These are phyloP conservation scores for Pythium dissimile DNA, from an alignment of 352 stramenopile genomes.

Conservation along the genomic window DNA sequence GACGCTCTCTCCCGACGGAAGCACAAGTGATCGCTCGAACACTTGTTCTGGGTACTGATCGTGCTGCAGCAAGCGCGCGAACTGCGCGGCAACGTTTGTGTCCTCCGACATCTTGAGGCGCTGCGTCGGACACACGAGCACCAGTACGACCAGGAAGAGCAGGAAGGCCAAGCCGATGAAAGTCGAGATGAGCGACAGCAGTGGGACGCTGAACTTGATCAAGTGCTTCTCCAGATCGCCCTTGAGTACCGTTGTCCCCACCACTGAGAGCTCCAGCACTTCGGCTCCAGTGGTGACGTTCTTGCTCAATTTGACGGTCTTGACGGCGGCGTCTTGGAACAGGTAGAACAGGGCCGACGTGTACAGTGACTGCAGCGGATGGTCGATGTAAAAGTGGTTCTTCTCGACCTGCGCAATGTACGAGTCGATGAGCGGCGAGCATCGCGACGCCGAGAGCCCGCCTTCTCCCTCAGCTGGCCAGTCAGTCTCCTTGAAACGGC, in stretches of 20 bases:
- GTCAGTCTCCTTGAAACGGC: too few relatives aligned
- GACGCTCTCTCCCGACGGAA: constrained; percentile 21
- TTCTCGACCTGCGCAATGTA: constrained; percentile 37
- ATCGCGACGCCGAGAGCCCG: constrained; percentile 25
- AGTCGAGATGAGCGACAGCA: constrained; percentile 1
- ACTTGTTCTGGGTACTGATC: constrained; percentile 22
- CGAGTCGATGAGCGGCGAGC: constrained; percentile 43
- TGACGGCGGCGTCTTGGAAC: constrained; percentile 38
- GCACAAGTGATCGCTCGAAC: constrained; percentile 25
- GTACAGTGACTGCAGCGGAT: constrained; percentile 41
- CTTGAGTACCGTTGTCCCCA: too few relatives aligned
- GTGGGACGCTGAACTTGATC: constrained; percentile 19
- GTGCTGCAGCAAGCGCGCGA: constrained; percentile 3
- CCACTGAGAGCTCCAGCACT: too few relatives aligned
- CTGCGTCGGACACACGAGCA: neutral
- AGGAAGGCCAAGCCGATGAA: constrained; percentile 5
- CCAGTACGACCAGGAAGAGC: neutral
- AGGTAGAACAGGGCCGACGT: constrained; percentile 51
- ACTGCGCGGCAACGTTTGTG: constrained; percentile 9
- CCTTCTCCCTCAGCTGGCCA: too few relatives aligned
- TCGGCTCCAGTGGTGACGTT: neutral
- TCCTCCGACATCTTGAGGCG: constrained; percentile 3
- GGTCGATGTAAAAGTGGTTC: constrained; percentile 46
- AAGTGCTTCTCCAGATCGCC: constrained; percentile 16
- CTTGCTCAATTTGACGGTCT: neutral